A percentile compares a stretch with the other conserved stretches of the same genome.
These are phyloP conservation scores for Tuber magnatum DNA, from an alignment of 495 filamentous ascomycete species.

Conservation along the genomic window DNA sequence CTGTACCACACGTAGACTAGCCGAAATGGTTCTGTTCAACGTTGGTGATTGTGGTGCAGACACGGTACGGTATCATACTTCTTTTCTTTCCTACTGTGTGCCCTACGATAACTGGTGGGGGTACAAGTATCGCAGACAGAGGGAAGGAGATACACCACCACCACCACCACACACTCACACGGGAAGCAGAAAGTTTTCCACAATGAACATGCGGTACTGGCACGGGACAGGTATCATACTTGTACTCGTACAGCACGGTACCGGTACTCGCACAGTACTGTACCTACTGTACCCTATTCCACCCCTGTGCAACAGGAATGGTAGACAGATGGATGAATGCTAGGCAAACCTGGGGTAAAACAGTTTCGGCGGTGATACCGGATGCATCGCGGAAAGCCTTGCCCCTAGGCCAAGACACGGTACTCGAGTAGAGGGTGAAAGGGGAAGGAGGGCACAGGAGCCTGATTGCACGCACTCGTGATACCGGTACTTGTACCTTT, in stretches of 20 bases:
- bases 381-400: background rate
- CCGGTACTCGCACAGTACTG: background rate
- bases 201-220: too few relatives aligned
- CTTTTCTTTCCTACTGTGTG: too few relatives aligned
- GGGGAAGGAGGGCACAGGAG: background rate
- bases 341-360: background rate
- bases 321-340: background rate
- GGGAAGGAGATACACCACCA: too few relatives aligned
- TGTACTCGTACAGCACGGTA: too few relatives aligned
- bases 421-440: too few relatives aligned
- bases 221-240: too few relatives aligned
- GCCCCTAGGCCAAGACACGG: background rate
- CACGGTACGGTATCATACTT: too few relatives aligned
- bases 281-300: too few relatives aligned
- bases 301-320: background rate
- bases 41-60: background rate
- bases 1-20: too few relatives aligned
- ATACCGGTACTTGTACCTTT: background rate
- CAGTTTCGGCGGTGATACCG: background rate
- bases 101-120: background rate
- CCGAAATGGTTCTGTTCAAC: background rate
- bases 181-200: too few relatives aligned
- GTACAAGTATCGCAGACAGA: background rate
- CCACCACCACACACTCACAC: too few relatives aligned
- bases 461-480: background rate